Evolutionary conservation across 345 rosid genomes (phyloP), one percentile per base, ranked within the genome.

Genomic region (Erysimum cheiranthoides): DNA sequence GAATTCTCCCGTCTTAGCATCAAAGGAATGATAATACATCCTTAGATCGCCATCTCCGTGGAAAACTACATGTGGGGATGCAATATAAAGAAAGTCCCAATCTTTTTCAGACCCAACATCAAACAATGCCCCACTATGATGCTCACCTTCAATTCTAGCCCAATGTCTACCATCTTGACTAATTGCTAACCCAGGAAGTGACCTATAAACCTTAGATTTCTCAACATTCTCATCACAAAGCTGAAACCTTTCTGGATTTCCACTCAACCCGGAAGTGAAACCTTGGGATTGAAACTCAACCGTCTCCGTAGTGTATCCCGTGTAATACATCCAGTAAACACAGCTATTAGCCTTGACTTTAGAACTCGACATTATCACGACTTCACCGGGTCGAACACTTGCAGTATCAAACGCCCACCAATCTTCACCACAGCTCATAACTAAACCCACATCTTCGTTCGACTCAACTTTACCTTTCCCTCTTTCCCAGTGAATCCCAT

Each of bases 121-220:
- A 21, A 91, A 87, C 78, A 93, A 62, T 10, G 93, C 92, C 31
- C 91, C 93, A 63, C 92, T 88, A 52, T 89, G 92, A 76, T 91
- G 90, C 57, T 89, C 93, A 42, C 98, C 93, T 84, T 93, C 96
- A 67, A 93, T 89, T 78, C 92, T 89, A 42, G 93, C 97, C 98
- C 97, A 93, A 56, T 91, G 84, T 71, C 91, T 84, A 64, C 92
- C 97, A 67, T 93, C 96, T 66, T 91, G 97, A 75, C 97, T 93
- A 30, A 87, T 89, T 21, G 92, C 96, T 49, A 93, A 76, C 4
- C 97, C 97, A 3, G 92, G 93, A 34, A 85, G 86, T 11, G 92
- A 88, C 79, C 79, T 84, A 18, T 52, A 79, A 39, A 84, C 49
- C 53, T 57, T 74, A 16, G 39, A 71, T 17, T 17, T 72, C 18